phyloP scores from a whole-genome alignment of 208 protist genomes.

The Angomonas ambiguus region DNA sequence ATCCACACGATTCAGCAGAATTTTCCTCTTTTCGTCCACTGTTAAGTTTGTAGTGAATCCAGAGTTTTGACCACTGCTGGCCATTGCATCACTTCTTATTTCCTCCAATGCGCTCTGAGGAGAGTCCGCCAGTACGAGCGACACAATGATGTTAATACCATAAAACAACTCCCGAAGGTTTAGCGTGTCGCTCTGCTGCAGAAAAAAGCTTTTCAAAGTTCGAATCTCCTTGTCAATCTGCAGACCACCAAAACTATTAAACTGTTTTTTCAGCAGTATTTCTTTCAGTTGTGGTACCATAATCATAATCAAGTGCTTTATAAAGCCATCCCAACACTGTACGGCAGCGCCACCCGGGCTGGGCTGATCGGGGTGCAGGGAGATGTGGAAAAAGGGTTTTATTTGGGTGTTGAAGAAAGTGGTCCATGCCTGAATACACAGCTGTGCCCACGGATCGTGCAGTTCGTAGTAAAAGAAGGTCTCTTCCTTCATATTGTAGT shows the following conservation, averaged over 20 bases:
- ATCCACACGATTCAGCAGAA: constrained; percentile 58
- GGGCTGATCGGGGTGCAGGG: constrained; percentile 18
- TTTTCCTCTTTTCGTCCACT: constrained; percentile 61
- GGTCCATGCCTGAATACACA: constrained; percentile 35
- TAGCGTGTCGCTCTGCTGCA: constrained; percentile 31
- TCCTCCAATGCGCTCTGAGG: constrained; percentile 70
- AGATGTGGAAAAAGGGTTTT: constrained; percentile 23
- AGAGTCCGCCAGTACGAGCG: constrained; percentile 58
- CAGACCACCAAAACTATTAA: constrained; percentile 64
- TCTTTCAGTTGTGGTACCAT: constrained; percentile 2
- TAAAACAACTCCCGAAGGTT: not conserved
- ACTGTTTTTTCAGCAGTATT: constrained; percentile 45
- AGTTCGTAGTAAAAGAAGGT: constrained; percentile 79
- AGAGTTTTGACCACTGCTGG: not conserved
- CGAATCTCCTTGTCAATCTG: constrained; percentile 83
- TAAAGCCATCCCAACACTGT: not conserved
- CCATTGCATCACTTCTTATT: constrained; percentile 1
- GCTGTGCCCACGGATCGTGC: constrained; percentile 81
- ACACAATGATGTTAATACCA: constrained; percentile 37
- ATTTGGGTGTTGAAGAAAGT: constrained; percentile 15
- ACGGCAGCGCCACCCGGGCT: not conserved
- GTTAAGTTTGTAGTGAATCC: constrained; percentile 48
- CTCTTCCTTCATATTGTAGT: constrained; percentile 67
- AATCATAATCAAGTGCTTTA: not conserved
- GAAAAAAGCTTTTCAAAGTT: constrained; percentile 58